phyloP scores from a whole-genome alignment of 1,284 basidiomycete species.

The Coniophora puteana region DNA sequence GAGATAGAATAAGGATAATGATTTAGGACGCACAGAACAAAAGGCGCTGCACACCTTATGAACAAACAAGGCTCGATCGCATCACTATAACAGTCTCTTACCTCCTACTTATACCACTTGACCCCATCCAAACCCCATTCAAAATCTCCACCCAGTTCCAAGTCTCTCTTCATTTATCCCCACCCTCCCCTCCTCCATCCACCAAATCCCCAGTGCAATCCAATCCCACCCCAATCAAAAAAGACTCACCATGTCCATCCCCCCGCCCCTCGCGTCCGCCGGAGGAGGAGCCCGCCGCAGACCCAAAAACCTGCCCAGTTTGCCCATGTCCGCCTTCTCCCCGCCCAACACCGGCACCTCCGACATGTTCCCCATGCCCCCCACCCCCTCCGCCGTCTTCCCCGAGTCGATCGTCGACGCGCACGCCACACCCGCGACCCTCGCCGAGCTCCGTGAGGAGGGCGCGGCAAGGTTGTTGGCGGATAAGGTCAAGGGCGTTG shows the following conservation, averaged over 20 bases:
- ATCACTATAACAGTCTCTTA: too few species aligned
- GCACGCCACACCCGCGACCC: constrained; percentile 46
- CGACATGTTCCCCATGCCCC: constrained; percentile 62
- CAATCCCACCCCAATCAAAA: background rate
- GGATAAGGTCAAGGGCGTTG: constrained; percentile 36
- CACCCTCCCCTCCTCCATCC: too few species aligned
- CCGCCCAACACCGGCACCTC: constrained; percentile 62
- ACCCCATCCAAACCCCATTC: too few species aligned
- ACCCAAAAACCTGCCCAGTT: constrained; percentile 57
- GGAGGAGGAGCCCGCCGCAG: constrained; percentile 53
- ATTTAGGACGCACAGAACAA: too few species aligned
- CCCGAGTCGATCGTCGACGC: constrained; percentile 67
- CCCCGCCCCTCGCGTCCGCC: constrained; percentile 34
- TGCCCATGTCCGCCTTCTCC: constrained; percentile 70
- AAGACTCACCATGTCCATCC: constrained; percentile 16
- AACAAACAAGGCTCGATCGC: too few species aligned
- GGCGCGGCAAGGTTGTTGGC: constrained; percentile 44
- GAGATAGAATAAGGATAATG: too few species aligned
- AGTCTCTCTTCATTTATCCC: too few species aligned
- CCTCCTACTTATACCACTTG: too few species aligned
- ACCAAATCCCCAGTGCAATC: background rate
- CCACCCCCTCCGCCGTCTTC: constrained; percentile 64
- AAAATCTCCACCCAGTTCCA: too few species aligned
- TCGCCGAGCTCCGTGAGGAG: constrained; percentile 40
- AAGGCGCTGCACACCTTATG: too few species aligned